Evolutionary conservation across 805 yeast genomes (phyloP).

Genomic region (Diddensiella santjacobensis): DNA sequence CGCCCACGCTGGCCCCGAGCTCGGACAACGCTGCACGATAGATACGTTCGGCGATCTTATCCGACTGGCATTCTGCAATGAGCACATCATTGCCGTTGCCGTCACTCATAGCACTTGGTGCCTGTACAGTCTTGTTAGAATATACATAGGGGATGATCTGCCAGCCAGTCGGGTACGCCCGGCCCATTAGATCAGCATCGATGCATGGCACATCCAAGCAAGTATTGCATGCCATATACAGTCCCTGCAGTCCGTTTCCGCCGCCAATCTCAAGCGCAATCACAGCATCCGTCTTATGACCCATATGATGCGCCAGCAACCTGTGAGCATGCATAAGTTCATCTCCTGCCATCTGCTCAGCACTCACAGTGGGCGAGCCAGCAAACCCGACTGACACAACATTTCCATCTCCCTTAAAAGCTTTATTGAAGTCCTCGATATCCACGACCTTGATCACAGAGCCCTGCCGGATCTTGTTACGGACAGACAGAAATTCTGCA

Average conservation of each 20-base stretch:
- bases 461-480: slow-evolving; percentile 36
- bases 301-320: slow-evolving; percentile 25
- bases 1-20: slow-evolving; percentile 41
- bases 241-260: slow-evolving; percentile 28
- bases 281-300: slow-evolving; percentile 16
- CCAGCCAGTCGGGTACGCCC: slow-evolving; percentile 45
- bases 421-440: slow-evolving; percentile 31
- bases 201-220: slow-evolving; percentile 21
- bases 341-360: slow-evolving; percentile 40
- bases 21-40: slow-evolving; percentile 43
- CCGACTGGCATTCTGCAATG: slow-evolving; percentile 19
- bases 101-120: slow-evolving; percentile 24
- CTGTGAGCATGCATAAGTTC: slow-evolving; percentile 37
- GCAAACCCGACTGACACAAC: slow-evolving; percentile 38
- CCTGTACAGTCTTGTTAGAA: slow-evolving; percentile 8
- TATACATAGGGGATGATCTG: slow-evolving; percentile 36
- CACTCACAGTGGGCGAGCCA: slow-evolving; percentile 46
- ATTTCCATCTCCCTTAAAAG: slow-evolving; percentile 21
- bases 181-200: slow-evolving; percentile 45
- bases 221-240: slow-evolving; percentile 15
- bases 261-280: slow-evolving; percentile 32
- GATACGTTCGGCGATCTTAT: slow-evolving; percentile 36
- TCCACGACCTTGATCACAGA: slow-evolving; percentile 36
- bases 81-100: slow-evolving; percentile 41
- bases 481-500: slow-evolving; percentile 35